A percentile compares a stretch with the other conserved stretches of the same genome.
These are phyloP conservation scores for Pythium rishiriense DNA, from an alignment of 352 stramenopile species.

Conservation along the genomic window DNA sequence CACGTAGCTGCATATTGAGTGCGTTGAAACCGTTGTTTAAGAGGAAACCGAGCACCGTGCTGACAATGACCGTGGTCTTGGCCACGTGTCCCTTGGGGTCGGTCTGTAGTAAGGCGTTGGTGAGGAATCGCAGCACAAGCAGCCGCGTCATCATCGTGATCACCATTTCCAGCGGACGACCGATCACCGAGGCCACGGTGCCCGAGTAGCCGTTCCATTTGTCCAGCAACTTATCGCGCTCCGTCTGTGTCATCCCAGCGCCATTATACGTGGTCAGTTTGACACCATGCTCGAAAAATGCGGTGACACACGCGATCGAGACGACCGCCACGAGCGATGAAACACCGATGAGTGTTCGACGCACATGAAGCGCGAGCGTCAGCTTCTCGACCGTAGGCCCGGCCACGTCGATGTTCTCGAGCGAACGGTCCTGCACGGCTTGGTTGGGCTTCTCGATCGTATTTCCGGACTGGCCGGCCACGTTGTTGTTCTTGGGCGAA, in stretches of 20 bases:
- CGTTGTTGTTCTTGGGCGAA: not conserved
- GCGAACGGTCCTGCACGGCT: not conserved
- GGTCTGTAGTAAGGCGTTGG: not conserved
- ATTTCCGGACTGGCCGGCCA: too few species aligned
- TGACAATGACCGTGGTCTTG: not conserved
- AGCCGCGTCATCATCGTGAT: conserved; percentile 2
- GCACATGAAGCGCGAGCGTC: not conserved
- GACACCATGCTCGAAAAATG: not conserved
- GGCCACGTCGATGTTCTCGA: not conserved
- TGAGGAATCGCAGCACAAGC: conserved; percentile 9
- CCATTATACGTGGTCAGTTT: not conserved
- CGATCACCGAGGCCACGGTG: not conserved
- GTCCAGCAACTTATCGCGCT: not conserved
- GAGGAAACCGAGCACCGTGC: not conserved
- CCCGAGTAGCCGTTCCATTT: conserved; percentile 13
- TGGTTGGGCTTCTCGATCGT: not conserved
- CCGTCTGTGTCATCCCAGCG: not conserved
- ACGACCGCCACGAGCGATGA: not conserved
- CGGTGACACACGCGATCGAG: not conserved
- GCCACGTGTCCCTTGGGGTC: not conserved
- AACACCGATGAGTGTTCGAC: not conserved
- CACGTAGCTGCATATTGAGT: conserved; percentile 7
- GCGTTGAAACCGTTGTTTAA: conserved; percentile 9
- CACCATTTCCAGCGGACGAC: not conserved
- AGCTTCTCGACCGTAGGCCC: not conserved